Evolutionary conservation across 768 basidiomycete genomes (phyloP), one percentile per base, ranked within the genome.

Genomic region (Termitomyces sp.): DNA sequence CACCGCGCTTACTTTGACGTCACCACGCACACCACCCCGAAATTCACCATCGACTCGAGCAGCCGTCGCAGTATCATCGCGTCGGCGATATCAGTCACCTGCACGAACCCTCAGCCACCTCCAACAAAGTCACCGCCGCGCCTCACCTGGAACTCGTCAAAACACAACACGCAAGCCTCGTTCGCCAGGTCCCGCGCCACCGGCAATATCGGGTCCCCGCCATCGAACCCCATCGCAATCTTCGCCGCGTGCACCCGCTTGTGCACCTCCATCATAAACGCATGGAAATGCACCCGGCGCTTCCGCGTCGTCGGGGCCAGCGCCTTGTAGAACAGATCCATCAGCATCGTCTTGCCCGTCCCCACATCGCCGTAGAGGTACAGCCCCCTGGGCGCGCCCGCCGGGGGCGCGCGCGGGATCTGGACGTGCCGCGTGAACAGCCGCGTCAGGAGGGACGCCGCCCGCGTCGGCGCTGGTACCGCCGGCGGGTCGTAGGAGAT

Each of bases 211-310:
- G 92, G 87, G 68, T 98, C 94, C 18, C 90, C 87, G 22, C 85
- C 83, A 16, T 79, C 69, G 60, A 76, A 73, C 2, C 90, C 89
- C 75, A 86, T 82, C 56, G 81, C 79, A 44, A 82, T 74, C 74
- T 94, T 94, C 40, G 89, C 82, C 1, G 85, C 84, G 63, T 98
- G 94, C 3, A 95, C 70, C 18, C 94, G 87, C 67, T 96, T 97
- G 70, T 98, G 92, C 22, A 98, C 94, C 68, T 99, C 97, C 60
- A 98, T 86, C 97, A 99, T 98, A 78, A 99, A 98, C 1, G 94
- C 92, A 68, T 98, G 95, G 70, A 99, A 99, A 71, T 99, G 97
- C 16, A 98, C 93, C 32, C 97, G 82, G 54, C 91, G 87, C 72
- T 92, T 92, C 58, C 83, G 81, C 46, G 72, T 82, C 54, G 90